A percentile compares a stretch with the other conserved stretches of the same genome.
These are phyloP conservation scores for Beverwykella pulmonaria DNA, from an alignment of 495 filamentous ascomycete species.

Conservation along the genomic window DNA sequence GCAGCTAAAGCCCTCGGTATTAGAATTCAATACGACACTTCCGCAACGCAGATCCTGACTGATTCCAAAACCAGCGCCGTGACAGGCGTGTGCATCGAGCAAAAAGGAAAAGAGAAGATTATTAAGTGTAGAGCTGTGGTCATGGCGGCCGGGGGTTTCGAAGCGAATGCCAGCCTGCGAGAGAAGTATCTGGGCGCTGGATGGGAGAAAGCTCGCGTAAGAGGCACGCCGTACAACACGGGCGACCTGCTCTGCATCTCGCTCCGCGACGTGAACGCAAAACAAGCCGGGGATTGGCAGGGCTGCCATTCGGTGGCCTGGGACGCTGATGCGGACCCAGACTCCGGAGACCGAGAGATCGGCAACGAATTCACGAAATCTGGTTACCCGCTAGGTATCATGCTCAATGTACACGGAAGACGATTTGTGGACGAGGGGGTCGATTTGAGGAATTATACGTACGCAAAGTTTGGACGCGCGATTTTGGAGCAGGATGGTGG, in stretches of 20 bases:
- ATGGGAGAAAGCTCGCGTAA: constrained; percentile 63
- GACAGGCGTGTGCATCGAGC: constrained; percentile 43
- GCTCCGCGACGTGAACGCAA: constrained; percentile 52
- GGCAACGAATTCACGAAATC: constrained; percentile 69
- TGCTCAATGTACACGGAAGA: constrained; percentile 59
- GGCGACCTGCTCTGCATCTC: constrained; percentile 58
- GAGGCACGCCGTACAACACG: constrained; percentile 64
- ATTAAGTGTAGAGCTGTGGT: constrained; percentile 51
- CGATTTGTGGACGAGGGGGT: constrained; percentile 67
- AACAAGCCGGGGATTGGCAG: constrained; percentile 59
- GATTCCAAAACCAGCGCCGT: constrained; percentile 48
- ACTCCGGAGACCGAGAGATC: constrained; percentile 55
- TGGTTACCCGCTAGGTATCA: constrained; percentile 66
- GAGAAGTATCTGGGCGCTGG: constrained; percentile 61
- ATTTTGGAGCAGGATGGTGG: constrained; percentile 60
- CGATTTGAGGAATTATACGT: constrained; percentile 66
- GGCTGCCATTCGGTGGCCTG: constrained; percentile 65
- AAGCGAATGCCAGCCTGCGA: constrained; percentile 58
- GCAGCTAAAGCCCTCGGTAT: constrained; percentile 51
- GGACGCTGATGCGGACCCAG: constrained; percentile 60
- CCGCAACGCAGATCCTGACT: constrained; percentile 49
- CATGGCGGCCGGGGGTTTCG: constrained; percentile 65
- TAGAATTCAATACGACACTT: constrained; percentile 49
- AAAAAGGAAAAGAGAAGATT: constrained; percentile 39
- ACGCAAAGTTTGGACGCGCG: constrained; percentile 60